Base-by-base conservation (phyloP, 2,329 filamentous ascomycete species). In the Zasmidium angulare region DNA sequence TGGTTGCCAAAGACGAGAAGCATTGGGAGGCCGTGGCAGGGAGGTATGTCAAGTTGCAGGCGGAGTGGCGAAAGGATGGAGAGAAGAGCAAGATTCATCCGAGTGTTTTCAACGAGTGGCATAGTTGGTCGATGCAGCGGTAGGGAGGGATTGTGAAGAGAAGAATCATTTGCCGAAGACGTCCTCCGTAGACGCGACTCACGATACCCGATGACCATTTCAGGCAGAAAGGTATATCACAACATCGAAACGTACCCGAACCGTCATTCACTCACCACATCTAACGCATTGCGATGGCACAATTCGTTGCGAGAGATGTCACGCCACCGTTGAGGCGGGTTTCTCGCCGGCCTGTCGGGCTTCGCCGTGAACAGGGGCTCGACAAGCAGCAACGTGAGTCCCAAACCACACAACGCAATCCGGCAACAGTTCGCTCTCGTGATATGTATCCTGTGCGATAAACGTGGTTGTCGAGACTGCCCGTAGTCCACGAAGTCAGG, bases 1-100 rank as follows among this genome's bases (percentile, higher is more conserved):
- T 91, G 60, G 81, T 86, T 60, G 78, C 79, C 1, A 75, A 78
- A 2, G 81, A 79, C 50, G 68, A 64, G 43, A 65, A 64, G 23
- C 72, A 76, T 57, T 80, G 75, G 62, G 65, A 68, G 48, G 68
- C 66, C 36, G 68, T 78, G 11, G 74, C 71, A 19, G 70, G 74
- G 58, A 72, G 78, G 60, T 82, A 82, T 66, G 71, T 69, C 1
- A 70, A 74, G 40, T 75, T 78, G 23, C 75, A 77, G 66, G 77
- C 75, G 58, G 66, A 78, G 60, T 80, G 77, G 77, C 76, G 75
- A 48, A 58, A 61, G 55, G 74, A 80, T 57, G 36, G 36, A 4
- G 67, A 71, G 57, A 77, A 76, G 64, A 74, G 73, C 43, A 72
- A 72, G 57, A 68, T 81, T 3, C 77, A 78, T 53, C 70, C 74